phyloP scores from a whole-genome alignment of 352 stramenopile species.

The Phytophthora macrochlamydospora region DNA sequence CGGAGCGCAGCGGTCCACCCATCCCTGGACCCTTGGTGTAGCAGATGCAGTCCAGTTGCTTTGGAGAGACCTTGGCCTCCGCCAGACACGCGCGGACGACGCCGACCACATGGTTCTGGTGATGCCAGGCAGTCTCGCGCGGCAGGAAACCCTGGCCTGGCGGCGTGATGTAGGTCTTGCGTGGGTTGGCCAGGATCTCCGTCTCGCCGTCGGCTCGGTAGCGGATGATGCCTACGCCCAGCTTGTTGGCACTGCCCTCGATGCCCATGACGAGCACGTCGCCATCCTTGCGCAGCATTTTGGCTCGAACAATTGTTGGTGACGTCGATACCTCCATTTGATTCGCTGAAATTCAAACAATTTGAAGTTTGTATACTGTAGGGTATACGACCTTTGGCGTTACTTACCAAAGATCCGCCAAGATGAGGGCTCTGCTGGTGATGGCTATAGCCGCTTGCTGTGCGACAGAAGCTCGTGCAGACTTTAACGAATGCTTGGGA shows the following conservation, averaged over 20 bases:
- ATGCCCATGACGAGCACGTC: slow-evolving; percentile 96
- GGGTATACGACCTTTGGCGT: slow-evolving; percentile 33
- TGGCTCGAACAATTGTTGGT: slow-evolving; percentile 18
- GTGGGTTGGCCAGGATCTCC: slow-evolving; percentile 97
- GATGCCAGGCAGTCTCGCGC: slow-evolving; percentile 98
- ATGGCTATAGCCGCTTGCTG: slow-evolving; percentile 11
- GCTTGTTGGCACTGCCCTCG: slow-evolving; percentile 99
- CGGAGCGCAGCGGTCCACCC: slow-evolving; percentile 97
- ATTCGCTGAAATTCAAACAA: slow-evolving; percentile 38
- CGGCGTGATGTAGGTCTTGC: slow-evolving; percentile 99
- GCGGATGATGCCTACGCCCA: slow-evolving; percentile 89
- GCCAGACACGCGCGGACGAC: slow-evolving; percentile 94
- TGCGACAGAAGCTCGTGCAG: slow-evolving; percentile 8
- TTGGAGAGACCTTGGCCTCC: slow-evolving; percentile 88
- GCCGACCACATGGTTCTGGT: slow-evolving; percentile 97
- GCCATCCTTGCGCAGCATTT: slow-evolving; percentile 58
- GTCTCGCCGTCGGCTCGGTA: slow-evolving; percentile 77
- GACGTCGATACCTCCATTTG: background rate
- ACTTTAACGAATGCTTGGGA: slow-evolving; percentile 65
- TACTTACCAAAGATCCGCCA: slow-evolving; percentile 10
- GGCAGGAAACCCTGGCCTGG: slow-evolving; percentile 98
- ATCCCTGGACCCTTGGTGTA: slow-evolving; percentile 98
- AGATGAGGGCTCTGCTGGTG: slow-evolving; percentile 12
- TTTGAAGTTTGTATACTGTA: background rate
- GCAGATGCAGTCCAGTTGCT: slow-evolving; percentile 94